Base-by-base conservation (phyloP, 257 asterid species). In the Fraxinus americana region DNA sequence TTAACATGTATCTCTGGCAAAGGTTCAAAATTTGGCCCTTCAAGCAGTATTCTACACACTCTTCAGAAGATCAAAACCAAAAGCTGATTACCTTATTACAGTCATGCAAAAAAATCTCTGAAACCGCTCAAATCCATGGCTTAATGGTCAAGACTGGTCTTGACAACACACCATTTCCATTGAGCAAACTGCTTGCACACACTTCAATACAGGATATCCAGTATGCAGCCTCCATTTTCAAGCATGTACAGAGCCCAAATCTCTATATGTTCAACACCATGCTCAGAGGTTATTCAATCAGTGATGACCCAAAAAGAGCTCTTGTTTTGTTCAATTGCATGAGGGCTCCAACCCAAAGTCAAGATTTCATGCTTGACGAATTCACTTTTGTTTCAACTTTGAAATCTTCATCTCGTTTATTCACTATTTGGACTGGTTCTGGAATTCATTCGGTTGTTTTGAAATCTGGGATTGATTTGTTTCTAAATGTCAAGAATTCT, bases 141-240 rank as follows among this genome's bases (percentile, higher is more conserved):
- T 82, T 78, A n/a, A 86, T 91, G 93, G 16, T 86, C 84, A 91
- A 90, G 79, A 69, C 82, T 29, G 93, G 95, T 8, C 84, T 87
- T 35, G 90, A 88, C 76, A 79, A 7, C 21, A 68, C 81, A 10
- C 84, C 88, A 50, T 91, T 90, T 75, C 84, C 92, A 10, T 74
- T 87, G 29, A 88, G 95, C 89, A 91, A 90, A 70, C 88, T 91
- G 61, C 92, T 90, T 38, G 97, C 93, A 4, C 83, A 78, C 4
- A 30, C 83, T 65, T 86, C 89, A 34, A 72, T 61, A 48, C 90
- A 79, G 10, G 87, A 87, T 67, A 78, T 83, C 52, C 66, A 77
- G 45, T 90, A 90, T 70, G 89, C 91, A 48, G 73, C 83, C 84
- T 83, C 86, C 13, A 83, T 91, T 76, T 90, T 91, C 85, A 70